Evolutionary conservation across 257 asterid species (phyloP).

Genomic region (Ajuga chamaepitys): DNA sequence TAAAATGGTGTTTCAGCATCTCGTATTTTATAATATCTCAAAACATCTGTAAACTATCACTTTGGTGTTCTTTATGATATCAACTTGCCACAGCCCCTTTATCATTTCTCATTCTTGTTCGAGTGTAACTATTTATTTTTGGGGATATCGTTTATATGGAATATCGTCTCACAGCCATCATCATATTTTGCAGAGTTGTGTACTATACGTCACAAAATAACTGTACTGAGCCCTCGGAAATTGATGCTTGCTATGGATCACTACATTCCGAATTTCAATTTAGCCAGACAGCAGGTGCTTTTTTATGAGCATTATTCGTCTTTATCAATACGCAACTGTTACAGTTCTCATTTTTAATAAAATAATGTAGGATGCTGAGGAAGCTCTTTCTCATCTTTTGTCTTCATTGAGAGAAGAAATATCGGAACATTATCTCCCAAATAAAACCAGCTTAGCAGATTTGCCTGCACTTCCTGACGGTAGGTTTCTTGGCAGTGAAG

Average conservation of each 20-base stretch:
- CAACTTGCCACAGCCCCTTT: not conserved
- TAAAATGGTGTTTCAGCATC: not conserved
- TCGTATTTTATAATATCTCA: no score
- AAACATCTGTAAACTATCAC: not conserved
- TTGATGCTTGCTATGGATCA: conserved; percentile 69
- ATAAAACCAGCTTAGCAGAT: conserved; percentile 45
- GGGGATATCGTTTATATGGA: not conserved
- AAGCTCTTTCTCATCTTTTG: conserved; percentile 76
- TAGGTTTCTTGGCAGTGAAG: conserved; percentile 37
- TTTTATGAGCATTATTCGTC: conserved; percentile 6
- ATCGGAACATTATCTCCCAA: conserved; percentile 44
- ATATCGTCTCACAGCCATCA: not conserved
- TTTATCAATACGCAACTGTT: not conserved
- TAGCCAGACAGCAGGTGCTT: conserved; percentile 80
- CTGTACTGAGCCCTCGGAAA: conserved; percentile 57
- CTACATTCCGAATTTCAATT: conserved; percentile 68
- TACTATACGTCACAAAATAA: conserved; percentile 42
- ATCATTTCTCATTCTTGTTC: not conserved
- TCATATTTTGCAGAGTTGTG: conserved; percentile 52
- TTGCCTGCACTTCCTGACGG: conserved; percentile 36
- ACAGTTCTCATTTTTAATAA: conserved; percentile 10
- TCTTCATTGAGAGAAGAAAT: conserved; percentile 80
- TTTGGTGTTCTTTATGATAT: not conserved
- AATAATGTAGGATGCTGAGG: conserved; percentile 92
- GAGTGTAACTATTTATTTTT: not conserved